Base-by-base conservation (phyloP, 139 green algal species). In the Auxenochlorella protothecoides region DNA sequence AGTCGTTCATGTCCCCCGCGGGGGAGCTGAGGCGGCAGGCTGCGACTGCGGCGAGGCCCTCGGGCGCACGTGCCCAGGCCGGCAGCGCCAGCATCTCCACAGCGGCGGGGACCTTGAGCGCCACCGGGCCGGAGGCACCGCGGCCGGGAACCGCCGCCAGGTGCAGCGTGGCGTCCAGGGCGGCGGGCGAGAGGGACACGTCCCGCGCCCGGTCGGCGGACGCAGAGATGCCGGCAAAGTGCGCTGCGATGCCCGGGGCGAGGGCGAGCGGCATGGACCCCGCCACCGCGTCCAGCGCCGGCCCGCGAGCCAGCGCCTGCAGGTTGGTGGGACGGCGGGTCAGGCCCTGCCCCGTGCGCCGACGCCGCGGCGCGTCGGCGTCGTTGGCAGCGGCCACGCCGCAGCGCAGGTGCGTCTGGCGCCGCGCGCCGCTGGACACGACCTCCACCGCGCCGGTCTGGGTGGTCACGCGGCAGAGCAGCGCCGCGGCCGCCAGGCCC, bases 221-320 rank as follows among this genome's bases (percentile, higher is more conserved):
- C 73, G n/a, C 15, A 15, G 9, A 85, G 69, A 68, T 93, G 81
- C 61, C 90, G 79, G n/a, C 88, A 70, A 79, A 95, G 92, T 2
- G 84, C 80, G 3, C 84, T 86, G 4, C 87, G 87, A 72, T 93
- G 92, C 75, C 91, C 78, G 69, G 93, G 80, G 3, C 90, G 88
- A 60, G 84, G 13, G 69, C 63, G 68, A 96, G 76, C 80, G 89
- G 82, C 66, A 85, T 63, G 70, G 94, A 94, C 51, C 94, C 68
- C 4, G 73, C n/a, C 4, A 79, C 67, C 5, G 78, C 82, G 69
- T 84, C 79, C 60, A 83, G 83, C 67, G 59, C 68, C 27, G 27
- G 27, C 27, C 27, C 27, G 27, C 27, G 27, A 44, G 27, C 27
- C 27, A 44, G 27, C 27, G 27, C 27, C 27, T 44, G 27, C 27